Percentiles rank a stretch among this genome's conserved stretches.
Conservation (phyloP, 106 monocot species). For the Platanthera zijinensis region DNA sequence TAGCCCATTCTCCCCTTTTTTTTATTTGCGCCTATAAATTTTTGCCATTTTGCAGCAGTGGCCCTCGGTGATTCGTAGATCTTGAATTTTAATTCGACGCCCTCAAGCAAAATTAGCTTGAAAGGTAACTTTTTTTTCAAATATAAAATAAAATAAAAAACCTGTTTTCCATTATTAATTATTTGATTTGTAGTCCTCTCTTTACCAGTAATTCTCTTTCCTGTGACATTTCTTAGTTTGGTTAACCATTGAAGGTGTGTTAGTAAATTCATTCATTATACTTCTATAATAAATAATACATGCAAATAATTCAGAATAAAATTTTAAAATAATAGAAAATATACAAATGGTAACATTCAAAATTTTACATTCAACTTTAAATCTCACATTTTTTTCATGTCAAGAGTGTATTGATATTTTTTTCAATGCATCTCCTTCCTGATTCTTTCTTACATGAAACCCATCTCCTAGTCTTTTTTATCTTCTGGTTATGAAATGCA, state of each 20-base stretch:
- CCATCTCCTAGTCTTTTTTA: not conserved
- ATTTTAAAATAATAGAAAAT: no score
- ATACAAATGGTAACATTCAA: no score
- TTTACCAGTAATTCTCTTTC: not conserved
- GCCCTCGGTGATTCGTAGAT: conserved; percentile 1
- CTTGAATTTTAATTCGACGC: not conserved
- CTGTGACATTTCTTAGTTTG: not conserved
- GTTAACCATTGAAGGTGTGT: not conserved
- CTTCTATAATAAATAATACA: no score
- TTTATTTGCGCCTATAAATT: not conserved
- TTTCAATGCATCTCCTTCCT: not conserved
- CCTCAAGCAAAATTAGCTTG: not conserved
- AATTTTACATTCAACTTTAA: no score
- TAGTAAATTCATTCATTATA: no score
- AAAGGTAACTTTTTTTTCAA: not conserved
- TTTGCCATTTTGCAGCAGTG: not conserved
- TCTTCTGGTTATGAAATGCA: not conserved
- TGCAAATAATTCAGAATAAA: no score
- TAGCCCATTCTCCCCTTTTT: not conserved
- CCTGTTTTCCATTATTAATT: not conserved
- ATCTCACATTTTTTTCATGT: no score
- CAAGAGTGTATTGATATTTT: not conserved
- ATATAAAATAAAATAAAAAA: not conserved
- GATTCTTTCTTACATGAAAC: not conserved
- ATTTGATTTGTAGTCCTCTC: not conserved